phyloP scores from a whole-genome alignment of 2,329 filamentous ascomycete species.

The Trichophyton verrucosum region DNA sequence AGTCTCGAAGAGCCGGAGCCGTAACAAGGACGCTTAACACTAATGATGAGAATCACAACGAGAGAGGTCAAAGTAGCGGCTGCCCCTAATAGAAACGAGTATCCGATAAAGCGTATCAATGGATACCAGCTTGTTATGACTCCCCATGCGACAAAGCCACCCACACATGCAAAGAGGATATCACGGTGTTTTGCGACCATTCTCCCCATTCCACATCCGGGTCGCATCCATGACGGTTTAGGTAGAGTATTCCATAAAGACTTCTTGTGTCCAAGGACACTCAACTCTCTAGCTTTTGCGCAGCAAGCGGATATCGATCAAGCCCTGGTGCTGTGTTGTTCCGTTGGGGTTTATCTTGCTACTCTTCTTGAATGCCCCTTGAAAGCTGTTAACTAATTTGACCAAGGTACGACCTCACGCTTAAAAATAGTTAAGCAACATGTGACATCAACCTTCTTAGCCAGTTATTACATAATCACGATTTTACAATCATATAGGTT shows the following conservation, averaged over 20 bases:
- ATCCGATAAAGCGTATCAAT: slow-evolving; percentile 67
- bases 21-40: slow-evolving; percentile 34
- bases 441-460: too few species aligned
- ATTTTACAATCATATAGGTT: too few species aligned
- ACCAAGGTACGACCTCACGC: neutral
- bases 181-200: slow-evolving; percentile 37
- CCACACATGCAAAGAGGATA: slow-evolving; percentile 30
- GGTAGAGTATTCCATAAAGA: neutral
- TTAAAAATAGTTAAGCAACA: too few species aligned
- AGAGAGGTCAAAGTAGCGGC: slow-evolving; percentile 43
- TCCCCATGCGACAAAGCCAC: slow-evolving; percentile 67
- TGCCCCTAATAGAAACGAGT: slow-evolving; percentile 65
- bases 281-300: neutral
- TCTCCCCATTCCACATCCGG: slow-evolving; percentile 16
- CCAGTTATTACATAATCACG: neutral
- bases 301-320: neutral
- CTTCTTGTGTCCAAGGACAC: neutral
- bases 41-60: slow-evolving; percentile 49
- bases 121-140: slow-evolving; percentile 74
- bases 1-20: slow-evolving; percentile 30
- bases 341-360: neutral
- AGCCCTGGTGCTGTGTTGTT: neutral
- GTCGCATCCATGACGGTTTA: slow-evolving; percentile 2
- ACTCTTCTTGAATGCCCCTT: neutral
- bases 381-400: neutral